Evolutionary conservation across 495 filamentous ascomycete genomes (phyloP).

Genomic region (Tuber aestivum): DNA sequence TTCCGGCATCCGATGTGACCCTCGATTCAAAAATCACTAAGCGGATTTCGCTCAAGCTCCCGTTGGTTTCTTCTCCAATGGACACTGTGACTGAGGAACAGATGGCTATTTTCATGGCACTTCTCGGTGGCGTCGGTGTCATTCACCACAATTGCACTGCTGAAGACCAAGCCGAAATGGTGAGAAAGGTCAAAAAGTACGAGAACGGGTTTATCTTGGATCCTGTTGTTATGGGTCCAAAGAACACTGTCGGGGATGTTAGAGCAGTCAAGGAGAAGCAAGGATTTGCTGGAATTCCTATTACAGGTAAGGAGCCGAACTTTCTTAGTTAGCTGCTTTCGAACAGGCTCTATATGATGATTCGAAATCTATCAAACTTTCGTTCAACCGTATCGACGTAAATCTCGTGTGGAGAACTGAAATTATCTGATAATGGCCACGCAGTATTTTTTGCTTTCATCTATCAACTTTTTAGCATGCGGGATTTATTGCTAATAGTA

Average conservation of each 20-base stretch:
- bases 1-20: constrained; percentile 80
- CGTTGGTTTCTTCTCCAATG: constrained; percentile 95
- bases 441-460: constrained; percentile 6
- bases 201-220: constrained; percentile 99
- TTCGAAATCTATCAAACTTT: constrained; percentile 83
- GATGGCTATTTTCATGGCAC: constrained; percentile 98
- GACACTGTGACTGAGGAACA: constrained; percentile 98
- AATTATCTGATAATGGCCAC: constrained; percentile 30
- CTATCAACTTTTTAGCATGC: neutral
- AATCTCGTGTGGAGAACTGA: constrained; percentile 53
- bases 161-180: constrained; percentile 96
- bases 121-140: constrained; percentile 91
- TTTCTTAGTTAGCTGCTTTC: constrained; percentile 23
- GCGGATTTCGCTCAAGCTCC: constrained; percentile 87
- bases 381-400: constrained; percentile 96
- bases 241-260: constrained; percentile 83
- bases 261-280: constrained; percentile 92
- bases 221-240: constrained; percentile 82
- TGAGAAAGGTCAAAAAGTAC: constrained; percentile 96
- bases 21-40: constrained; percentile 91
- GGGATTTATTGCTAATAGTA: constrained; percentile 38
- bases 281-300: constrained; percentile 97
- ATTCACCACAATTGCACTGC: constrained; percentile 99
- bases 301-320: constrained; percentile 72
- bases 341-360: constrained; percentile 58